phyloP scores from a whole-genome alignment of 345 rosid species.

The Hypericum perforatum region DNA sequence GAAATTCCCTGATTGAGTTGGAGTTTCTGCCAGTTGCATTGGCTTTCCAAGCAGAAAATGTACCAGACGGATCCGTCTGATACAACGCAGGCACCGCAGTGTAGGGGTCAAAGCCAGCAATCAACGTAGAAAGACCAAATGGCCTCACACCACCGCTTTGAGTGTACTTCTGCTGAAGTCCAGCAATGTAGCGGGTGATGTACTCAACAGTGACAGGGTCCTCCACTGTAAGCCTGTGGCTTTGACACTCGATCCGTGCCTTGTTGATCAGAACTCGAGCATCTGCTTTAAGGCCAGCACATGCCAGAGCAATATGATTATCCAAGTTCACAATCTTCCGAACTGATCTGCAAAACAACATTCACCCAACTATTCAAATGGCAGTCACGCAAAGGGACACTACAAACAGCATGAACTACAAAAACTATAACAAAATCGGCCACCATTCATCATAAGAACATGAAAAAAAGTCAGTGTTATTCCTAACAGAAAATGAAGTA shows the following conservation, averaged over 20 bases:
- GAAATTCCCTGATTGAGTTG: constrained; percentile 72
- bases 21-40: constrained; percentile 92
- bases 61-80: background rate
- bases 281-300: constrained; percentile 56
- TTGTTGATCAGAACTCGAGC: constrained; percentile 52
- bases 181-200: constrained; percentile 26
- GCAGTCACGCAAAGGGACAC: constrained; percentile 2
- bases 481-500: too few species aligned
- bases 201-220: constrained; percentile 1
- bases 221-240: background rate
- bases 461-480: too few species aligned
- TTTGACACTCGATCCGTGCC: background rate
- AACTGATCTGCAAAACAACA: constrained; percentile 40
- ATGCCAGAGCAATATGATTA: background rate
- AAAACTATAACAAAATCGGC: too few species aligned
- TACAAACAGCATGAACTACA: background rate
- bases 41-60: background rate
- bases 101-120: constrained; percentile 67
- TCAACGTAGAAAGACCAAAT: constrained; percentile 65
- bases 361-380: background rate
- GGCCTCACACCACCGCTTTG: constrained; percentile 92
- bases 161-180: constrained; percentile 86
- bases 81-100: background rate
- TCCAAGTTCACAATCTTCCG: constrained; percentile 45
- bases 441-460: too few species aligned